phyloP scores from a whole-genome alignment of 768 basidiomycete species.

The Crassisporium funariophilum region DNA sequence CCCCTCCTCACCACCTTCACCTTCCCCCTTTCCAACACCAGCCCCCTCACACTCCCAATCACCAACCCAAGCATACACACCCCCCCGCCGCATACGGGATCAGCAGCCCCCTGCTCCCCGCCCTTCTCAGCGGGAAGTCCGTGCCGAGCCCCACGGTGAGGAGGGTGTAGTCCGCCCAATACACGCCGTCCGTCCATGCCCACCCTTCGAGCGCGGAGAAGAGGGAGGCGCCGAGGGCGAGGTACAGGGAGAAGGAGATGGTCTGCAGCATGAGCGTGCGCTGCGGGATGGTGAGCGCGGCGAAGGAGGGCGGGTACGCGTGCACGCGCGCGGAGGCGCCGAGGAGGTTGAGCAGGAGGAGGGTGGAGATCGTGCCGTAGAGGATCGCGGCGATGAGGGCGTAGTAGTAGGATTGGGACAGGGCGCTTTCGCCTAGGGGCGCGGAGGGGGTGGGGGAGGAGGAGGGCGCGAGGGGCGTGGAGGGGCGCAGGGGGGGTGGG shows the following conservation, averaged over 20 bases:
- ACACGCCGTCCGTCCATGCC: slow-evolving; percentile 40
- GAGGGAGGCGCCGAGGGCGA: slow-evolving; percentile 40
- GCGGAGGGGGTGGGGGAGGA: slow-evolving; percentile 8
- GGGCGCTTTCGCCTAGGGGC: too few species aligned
- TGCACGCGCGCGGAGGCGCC: slow-evolving; percentile 32
- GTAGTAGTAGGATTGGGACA: slow-evolving; percentile 42
- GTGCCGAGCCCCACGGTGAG: slow-evolving; percentile 43
- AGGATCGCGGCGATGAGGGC: slow-evolving; percentile 34
- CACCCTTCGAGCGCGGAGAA: slow-evolving; percentile 38
- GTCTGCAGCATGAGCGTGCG: slow-evolving; percentile 47
- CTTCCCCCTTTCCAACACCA: slow-evolving; percentile 41
- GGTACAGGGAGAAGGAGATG: slow-evolving; percentile 39
- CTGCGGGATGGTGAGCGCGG: slow-evolving; percentile 39
- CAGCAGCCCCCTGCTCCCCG: slow-evolving; percentile 29
- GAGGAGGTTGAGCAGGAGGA: slow-evolving; percentile 27
- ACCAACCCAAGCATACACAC: slow-evolving; percentile 41
- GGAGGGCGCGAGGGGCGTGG: slow-evolving; percentile 6
- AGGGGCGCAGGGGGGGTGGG: too few species aligned
- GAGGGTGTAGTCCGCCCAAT: slow-evolving; percentile 46
- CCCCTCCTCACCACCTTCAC: slow-evolving; percentile 34
- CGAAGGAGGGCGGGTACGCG: slow-evolving; percentile 39
- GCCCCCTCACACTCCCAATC: slow-evolving; percentile 36
- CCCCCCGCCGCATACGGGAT: slow-evolving; percentile 41
- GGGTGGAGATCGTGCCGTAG: slow-evolving; percentile 32
- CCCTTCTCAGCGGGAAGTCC: slow-evolving; percentile 36